Evolutionary conservation across 495 filamentous ascomycete genomes (phyloP), one percentile per base, ranked within the genome.

Genomic region (Cercophora samala): DNA sequence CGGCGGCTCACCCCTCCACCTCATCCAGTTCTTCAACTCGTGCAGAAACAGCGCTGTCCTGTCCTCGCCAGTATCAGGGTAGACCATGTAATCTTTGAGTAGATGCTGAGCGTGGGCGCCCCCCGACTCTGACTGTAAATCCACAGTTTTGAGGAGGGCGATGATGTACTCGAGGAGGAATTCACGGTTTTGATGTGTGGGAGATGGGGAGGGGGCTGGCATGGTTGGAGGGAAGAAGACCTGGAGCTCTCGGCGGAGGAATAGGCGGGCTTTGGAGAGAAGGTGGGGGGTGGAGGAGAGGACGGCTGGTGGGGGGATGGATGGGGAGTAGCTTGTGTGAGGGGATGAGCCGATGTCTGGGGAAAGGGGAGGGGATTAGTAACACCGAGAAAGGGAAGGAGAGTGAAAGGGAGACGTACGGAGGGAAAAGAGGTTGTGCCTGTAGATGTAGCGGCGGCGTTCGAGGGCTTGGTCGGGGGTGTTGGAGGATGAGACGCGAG

Each of bases 101-200:
- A 97, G 88, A 42, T 93, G 90, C 74, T 97, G 93, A 0, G 95
- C 93, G 66, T 94, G 90, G 4, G 93, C 66, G 1, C 60, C n/a
- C 15, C 58, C 93, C 15, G 85, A 85, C 72, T 90, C 90, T 9
- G 88, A 91, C 72, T 93, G 93, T n/a, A 95, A 84, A 74, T 99
- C 94, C 21, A 96, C 88, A 0, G 90, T 92, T 70, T 93, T 96
- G 52, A 99, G 79, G 58, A 99, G 93, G 37, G 91, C 91, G 58
- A 97, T 78, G 64, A 96, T 86, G 71, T 96, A 97, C 69, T 95
- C 92, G 22, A 97, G 86, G 24, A 99, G 74, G 66, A 96, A 99
- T 72, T 97, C 94, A 15, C 91, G 88, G 75, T 94, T 96, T 69
- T 89, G 90, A 3, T 84, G 83, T n/a, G n/a, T n/a, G n/a, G n/a